Percentiles rank a stretch among this genome's conserved stretches.
phyloP scores from a whole-genome alignment of 192 early-diverging fungal genomes.

The Rhizophagus prolifer region DNA sequence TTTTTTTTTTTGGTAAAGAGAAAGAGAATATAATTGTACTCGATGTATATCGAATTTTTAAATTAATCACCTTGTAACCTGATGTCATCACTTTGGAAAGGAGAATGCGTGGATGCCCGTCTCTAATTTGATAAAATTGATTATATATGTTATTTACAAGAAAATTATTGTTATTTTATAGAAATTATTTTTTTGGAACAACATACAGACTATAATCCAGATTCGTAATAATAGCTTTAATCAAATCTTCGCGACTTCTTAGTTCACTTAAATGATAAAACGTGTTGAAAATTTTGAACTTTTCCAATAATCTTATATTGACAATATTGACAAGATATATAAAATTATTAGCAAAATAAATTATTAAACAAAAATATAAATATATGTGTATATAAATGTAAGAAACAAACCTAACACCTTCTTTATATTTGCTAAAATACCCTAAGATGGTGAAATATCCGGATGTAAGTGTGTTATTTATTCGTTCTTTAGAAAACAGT shows the following conservation, averaged over 20 bases:
- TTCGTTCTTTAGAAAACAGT: constrained; percentile 72
- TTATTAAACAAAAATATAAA: background rate
- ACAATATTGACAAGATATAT: background rate
- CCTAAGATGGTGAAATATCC: constrained; percentile 83
- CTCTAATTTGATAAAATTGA: constrained; percentile 40
- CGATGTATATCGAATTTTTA: background rate
- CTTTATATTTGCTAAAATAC: constrained; percentile 56
- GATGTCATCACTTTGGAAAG: constrained; percentile 84
- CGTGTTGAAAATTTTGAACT: constrained; percentile 76
- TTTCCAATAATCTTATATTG: constrained; percentile 58
- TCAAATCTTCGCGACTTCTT: constrained; percentile 73
- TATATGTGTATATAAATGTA: too few relatives aligned
- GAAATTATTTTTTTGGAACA: background rate
- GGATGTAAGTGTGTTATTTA: constrained; percentile 68
- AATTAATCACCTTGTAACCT: constrained; percentile 63
- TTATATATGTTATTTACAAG: background rate
- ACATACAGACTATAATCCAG: constrained; percentile 70
- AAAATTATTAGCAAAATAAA: background rate
- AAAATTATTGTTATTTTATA: background rate
- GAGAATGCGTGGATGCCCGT: constrained; percentile 78
- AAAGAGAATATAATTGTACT: too few relatives aligned
- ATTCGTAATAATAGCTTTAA: constrained; percentile 67
- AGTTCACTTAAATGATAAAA: constrained; percentile 80
- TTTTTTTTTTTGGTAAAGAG: too few relatives aligned
- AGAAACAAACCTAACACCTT: constrained; percentile 56